These are phyloP conservation scores for Colletotrichum simmondsii DNA, from an alignment of 2,329 filamentous ascomycete species.

Conservation along the genomic window DNA sequence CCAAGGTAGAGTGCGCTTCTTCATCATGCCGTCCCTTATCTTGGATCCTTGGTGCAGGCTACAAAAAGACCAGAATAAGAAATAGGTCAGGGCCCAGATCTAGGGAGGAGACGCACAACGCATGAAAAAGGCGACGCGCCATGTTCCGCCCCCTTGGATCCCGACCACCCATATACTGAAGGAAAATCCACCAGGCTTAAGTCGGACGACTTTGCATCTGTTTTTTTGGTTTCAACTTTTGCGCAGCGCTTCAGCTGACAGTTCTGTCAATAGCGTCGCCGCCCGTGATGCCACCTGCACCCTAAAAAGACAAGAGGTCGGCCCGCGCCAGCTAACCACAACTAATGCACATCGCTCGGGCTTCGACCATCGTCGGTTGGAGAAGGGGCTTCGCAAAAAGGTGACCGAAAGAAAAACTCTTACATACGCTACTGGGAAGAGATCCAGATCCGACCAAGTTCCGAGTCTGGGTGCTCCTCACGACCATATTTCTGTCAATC, in stretches of 20 bases:
- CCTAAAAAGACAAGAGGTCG: not conserved
- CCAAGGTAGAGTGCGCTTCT: not conserved
- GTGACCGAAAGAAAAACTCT: not conserved
- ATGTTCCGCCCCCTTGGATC: not conserved
- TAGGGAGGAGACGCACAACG: not conserved
- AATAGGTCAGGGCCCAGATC: not conserved
- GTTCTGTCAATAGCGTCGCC: conserved; percentile 29
- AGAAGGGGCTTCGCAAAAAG: not conserved
- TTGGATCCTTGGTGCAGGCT: no score
- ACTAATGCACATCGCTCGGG: conserved; percentile 11
- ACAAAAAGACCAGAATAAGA: no score
- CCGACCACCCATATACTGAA: not conserved
- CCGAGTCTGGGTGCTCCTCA: not conserved
- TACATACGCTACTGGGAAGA: not conserved
- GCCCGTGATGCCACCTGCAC: not conserved
- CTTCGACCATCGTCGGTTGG: not conserved
- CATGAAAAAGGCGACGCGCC: not conserved
- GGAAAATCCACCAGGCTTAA: not conserved
- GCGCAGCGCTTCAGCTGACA: not conserved
- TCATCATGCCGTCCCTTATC: not conserved
- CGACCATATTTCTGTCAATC: not conserved
- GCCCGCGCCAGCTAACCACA: not conserved
- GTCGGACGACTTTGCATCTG: not conserved
- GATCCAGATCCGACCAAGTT: not conserved
- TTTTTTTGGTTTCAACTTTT: not conserved